Conservation (phyloP, 164 flowering plant genomes). For the Stephania cephalantha region DNA sequence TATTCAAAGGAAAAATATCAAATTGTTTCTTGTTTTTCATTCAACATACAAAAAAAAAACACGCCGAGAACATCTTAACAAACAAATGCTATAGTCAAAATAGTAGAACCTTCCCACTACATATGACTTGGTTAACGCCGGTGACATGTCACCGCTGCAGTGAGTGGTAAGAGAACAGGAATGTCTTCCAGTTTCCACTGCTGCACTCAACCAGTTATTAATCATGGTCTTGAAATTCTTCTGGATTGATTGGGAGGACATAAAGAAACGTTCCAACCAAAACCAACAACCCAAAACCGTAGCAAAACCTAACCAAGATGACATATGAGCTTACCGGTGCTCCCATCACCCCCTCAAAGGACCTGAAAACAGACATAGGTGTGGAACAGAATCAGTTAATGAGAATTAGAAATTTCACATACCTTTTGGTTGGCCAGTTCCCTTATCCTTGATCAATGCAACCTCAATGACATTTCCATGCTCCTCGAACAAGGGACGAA, state of each 20-base stretch:
- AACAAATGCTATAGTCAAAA: conserved; percentile 31
- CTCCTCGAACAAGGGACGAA: conserved; percentile 86
- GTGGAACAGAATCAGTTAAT: conserved; percentile 23
- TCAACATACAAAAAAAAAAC: conserved; percentile 23
- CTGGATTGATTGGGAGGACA: conserved; percentile 40
- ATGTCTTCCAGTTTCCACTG: conserved; percentile 36
- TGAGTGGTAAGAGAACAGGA: conserved; percentile 35
- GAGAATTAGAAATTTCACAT: conserved; percentile 26
- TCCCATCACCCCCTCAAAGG: conserved; percentile 59
- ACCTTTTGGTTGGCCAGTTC: conserved; percentile 97
- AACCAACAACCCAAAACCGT: conserved; percentile 44
- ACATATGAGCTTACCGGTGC: conserved; percentile 52
- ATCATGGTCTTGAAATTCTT: conserved; percentile 40
- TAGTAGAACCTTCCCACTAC: conserved; percentile 33
- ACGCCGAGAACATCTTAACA: conserved; percentile 27
- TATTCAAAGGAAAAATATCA: background rate
- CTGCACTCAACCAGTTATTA: conserved; percentile 27
- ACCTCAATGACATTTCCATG: conserved; percentile 94
- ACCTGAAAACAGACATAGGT: conserved; percentile 61
- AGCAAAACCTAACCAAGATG: conserved; percentile 58
- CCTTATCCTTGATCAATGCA: conserved; percentile 86
- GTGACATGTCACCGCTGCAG: conserved; percentile 35
- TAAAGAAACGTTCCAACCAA: conserved; percentile 39
- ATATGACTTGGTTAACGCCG: conserved; percentile 30
- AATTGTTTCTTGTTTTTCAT: conserved; percentile 6